Conservation (phyloP, 1,284 basidiomycete species). For the Moniliophthora roreri region DNA sequence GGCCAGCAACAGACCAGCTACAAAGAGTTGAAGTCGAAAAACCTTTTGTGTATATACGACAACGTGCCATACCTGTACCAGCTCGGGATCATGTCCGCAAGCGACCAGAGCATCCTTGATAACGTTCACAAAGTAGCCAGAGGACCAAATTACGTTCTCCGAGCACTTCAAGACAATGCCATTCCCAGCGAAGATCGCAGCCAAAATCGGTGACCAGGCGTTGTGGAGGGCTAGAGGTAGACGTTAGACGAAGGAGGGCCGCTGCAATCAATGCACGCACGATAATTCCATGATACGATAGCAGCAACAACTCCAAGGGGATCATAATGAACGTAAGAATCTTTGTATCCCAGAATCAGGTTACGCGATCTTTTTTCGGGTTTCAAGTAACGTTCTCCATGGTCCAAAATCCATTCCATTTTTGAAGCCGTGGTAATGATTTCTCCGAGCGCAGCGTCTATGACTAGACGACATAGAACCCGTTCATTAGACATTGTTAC, state of each 20-base stretch:
- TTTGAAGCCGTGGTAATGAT: conserved; percentile 89
- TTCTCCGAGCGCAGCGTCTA: conserved; percentile 90
- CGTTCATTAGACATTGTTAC: conserved; percentile 5
- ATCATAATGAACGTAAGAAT: conserved; percentile 80
- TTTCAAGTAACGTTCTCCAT: conserved; percentile 74
- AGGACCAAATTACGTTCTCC: conserved; percentile 90
- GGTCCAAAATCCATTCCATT: conserved; percentile 81
- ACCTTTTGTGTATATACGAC: conserved; percentile 10
- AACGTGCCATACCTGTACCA: conserved; percentile 64
- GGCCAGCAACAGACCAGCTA: conserved; percentile 87
- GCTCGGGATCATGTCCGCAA: conserved; percentile 78
- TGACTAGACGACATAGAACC: conserved; percentile 45
- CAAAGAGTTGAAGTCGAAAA: conserved; percentile 19
- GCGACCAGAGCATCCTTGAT: conserved; percentile 73
- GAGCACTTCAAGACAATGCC: conserved; percentile 91
- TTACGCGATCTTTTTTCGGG: conserved; percentile 75
- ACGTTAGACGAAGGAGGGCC: neutral
- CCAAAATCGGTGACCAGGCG: conserved; percentile 89
- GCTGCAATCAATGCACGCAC: conserved; percentile 42
- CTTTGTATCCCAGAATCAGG: conserved; percentile 86
- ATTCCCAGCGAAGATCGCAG: conserved; percentile 89
- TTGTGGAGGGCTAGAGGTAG: conserved; percentile 78
- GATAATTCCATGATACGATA: conserved; percentile 94
- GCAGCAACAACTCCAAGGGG: conserved; percentile 93
- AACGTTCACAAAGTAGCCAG: conserved; percentile 78